A percentile compares a stretch with the other conserved stretches of the same genome.
Evolutionary conservation across 176 grass and related monocot genomes (phyloP).

Genomic region (Cocos nucifera): DNA sequence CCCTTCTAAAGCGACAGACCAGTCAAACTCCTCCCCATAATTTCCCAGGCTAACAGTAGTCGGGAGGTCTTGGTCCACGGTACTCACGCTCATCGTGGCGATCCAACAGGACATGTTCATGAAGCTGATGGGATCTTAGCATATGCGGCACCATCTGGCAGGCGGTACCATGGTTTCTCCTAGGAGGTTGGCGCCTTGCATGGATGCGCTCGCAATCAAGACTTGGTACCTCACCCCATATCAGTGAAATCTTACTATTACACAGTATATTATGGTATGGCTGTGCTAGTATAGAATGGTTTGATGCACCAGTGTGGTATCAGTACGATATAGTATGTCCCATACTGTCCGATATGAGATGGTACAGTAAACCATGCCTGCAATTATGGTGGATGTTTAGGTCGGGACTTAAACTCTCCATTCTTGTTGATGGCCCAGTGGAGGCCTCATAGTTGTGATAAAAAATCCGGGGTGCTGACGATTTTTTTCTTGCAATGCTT

Average conservation of each 20-base stretch:
- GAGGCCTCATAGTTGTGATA: constrained; percentile 88
- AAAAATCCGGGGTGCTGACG: constrained; percentile 34
- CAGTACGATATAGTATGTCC: too few species aligned
- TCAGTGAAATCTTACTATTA: too few species aligned
- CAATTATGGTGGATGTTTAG: too few species aligned
- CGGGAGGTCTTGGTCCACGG: constrained; percentile 60
- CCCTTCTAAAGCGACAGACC: constrained; percentile 86
- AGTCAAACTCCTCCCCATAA: constrained; percentile 38
- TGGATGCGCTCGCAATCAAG: constrained; percentile 57
- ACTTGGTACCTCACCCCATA: constrained; percentile 24
- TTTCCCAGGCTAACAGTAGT: constrained; percentile 60
- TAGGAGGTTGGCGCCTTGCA: constrained; percentile 34
- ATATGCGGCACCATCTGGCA: constrained; percentile 65
- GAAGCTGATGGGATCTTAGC: constrained; percentile 74
- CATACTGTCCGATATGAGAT: too few species aligned
- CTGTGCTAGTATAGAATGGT: too few species aligned
- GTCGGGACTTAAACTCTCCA: constrained; percentile 57
- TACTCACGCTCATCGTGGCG: not conserved
- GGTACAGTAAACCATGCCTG: too few species aligned
- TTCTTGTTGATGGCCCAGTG: constrained; percentile 71
- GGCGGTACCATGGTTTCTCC: constrained; percentile 6
- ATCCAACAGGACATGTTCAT: constrained; percentile 93
- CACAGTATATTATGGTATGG: too few species aligned
- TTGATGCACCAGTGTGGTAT: too few species aligned
- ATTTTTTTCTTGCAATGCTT: constrained; percentile 5